Evolutionary conservation across 441 rosid genomes (phyloP), one percentile per base, ranked within the genome.

Genomic region (Adansonia gregorii): DNA sequence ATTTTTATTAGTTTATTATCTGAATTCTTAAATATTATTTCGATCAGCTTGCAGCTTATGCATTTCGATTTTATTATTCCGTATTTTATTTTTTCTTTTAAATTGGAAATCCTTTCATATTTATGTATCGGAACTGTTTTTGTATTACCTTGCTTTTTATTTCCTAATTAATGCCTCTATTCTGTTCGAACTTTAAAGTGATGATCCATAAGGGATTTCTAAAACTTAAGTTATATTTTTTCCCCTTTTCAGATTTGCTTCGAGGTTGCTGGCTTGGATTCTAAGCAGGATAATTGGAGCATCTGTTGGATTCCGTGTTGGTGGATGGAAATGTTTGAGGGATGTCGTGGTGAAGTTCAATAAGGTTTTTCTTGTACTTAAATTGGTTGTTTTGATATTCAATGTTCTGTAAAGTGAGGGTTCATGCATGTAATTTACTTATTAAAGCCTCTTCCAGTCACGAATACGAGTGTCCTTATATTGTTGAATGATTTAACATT

Each of bases 301-400:
- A 59, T 90, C 95, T 35, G 88, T 96, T 79, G 88, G 83, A 78
- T 92, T 96, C 67, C 94, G 96, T 27, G 87, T 93, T 85, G 93
- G 93, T 39, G 97, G 99, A 73, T 96, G 98, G 99, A 96, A 94
- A 89, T 93, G 96, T 76, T 84, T 96, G 65, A 88, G 88, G 75
- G 98, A 96, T 79, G 87, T 96, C 2, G 87, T 88, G 54, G 93
- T 96, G 82, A 94, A 89, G 88, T 93, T 93, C 80, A 86, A 85
- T 41, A 94, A 94, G 98, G 98, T 94, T 71, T 70, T 70, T 56
- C 17, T 75, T 49, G 8, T 76, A 11, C 19, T 72, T 72, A n/a
- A 35, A 2, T 72, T 39, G 10, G 19, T 72, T 17, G 65, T 19
- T 55, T 56, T 4, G 9, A 55, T 56, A 10, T 72, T 55, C 22